Evolutionary conservation across 257 asterid species (phyloP).

Genomic region (Thymus mandschuricus): DNA sequence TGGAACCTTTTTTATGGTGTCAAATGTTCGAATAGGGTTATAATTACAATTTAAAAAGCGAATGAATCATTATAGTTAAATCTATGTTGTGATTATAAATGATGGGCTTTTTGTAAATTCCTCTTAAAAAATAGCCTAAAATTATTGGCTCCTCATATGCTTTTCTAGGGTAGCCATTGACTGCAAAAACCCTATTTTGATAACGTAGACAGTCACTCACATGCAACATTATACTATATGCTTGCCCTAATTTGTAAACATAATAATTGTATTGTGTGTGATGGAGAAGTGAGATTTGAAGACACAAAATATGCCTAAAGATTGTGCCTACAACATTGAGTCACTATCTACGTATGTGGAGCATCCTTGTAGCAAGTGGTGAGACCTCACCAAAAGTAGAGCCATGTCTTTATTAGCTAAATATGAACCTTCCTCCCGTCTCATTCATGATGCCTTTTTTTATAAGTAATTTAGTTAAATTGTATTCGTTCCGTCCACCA

Average conservation of each 20-base stretch:
- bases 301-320: conserved; percentile 15
- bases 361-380: conserved; percentile 29
- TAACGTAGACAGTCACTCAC: conserved; percentile 20
- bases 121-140: neutral
- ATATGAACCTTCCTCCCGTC: conserved; percentile 1
- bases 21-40: neutral
- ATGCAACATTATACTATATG: conserved; percentile 28
- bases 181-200: neutral
- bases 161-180: no score
- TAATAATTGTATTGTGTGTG: neutral
- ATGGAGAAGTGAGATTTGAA: conserved; percentile 15
- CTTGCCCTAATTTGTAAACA: conserved; percentile 5
- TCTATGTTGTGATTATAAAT: conserved; percentile 3
- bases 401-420: conserved; percentile 58
- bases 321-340: conserved; percentile 18
- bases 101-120: neutral
- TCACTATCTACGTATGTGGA: neutral
- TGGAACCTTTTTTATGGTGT: neutral
- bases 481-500: no score
- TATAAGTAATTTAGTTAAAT: no score
- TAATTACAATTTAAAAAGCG: conserved; percentile 8
- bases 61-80: conserved; percentile 12
- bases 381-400: conserved; percentile 50
- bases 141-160: no score
- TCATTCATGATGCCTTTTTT: no score